Conservation (phyloP, 2,329 filamentous ascomycete genomes). For the Talaromyces sp. region DNA sequence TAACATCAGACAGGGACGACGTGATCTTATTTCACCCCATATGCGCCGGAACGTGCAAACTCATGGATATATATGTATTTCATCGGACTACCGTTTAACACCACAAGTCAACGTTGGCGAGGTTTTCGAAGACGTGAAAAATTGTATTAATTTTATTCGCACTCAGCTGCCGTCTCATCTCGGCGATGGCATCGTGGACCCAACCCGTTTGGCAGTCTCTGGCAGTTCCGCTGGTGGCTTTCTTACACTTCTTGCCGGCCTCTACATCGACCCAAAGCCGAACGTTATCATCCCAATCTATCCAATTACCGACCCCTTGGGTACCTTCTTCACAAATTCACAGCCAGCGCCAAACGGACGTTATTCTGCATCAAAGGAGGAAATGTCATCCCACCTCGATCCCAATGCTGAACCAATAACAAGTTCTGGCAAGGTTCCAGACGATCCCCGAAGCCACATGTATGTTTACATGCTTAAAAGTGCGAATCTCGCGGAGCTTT, state of each 20-base stretch:
- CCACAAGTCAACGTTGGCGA: slow-evolving; percentile 12
- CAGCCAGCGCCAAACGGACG: slow-evolving; percentile 11
- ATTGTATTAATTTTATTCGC: slow-evolving; percentile 11
- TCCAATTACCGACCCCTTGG: slow-evolving; percentile 8
- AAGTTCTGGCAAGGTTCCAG: background rate
- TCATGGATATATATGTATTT: slow-evolving; percentile 9
- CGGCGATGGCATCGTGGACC: background rate
- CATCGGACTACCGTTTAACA: slow-evolving; percentile 6
- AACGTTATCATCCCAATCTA: slow-evolving; percentile 14
- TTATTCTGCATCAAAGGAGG: slow-evolving; percentile 10
- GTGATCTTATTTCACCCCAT: slow-evolving; percentile 9
- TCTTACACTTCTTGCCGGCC: slow-evolving; percentile 10
- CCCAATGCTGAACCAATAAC: background rate
- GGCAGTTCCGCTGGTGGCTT: slow-evolving; percentile 6
- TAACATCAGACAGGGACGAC: slow-evolving; percentile 13
- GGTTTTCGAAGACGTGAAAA: slow-evolving; percentile 10
- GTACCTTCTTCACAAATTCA: slow-evolving; percentile 11
- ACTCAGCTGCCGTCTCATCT: background rate
- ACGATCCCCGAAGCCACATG: slow-evolving; percentile 7
- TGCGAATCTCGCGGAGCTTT: slow-evolving; percentile 7
- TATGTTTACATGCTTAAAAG: slow-evolving; percentile 9
- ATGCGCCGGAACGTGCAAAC: slow-evolving; percentile 13
- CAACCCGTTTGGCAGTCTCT: slow-evolving; percentile 9
- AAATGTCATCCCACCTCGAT: slow-evolving; percentile 8
- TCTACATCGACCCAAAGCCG: slow-evolving; percentile 11